These are phyloP conservation scores for Neonectria punicea DNA, from an alignment of 2,329 filamentous ascomycete species.

Conservation along the genomic window DNA sequence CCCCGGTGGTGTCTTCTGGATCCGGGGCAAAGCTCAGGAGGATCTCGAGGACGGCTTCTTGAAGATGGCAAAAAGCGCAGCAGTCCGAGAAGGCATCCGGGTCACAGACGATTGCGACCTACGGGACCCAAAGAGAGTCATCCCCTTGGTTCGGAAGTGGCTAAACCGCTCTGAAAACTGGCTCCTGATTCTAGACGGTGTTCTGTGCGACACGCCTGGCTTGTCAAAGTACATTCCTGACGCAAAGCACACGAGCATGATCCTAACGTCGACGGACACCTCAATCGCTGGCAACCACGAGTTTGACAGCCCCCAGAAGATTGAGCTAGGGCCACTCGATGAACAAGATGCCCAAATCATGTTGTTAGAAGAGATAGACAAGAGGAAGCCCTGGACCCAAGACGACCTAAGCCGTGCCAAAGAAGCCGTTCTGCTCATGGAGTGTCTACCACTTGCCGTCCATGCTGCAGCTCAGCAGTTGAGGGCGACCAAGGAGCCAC, in stretches of 20 bases:
- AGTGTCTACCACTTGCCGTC: constrained; percentile 35
- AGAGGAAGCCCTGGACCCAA: constrained; percentile 35
- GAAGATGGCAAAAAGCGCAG: constrained; percentile 35
- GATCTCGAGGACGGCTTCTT: constrained; percentile 41
- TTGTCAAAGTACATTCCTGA: constrained; percentile 35
- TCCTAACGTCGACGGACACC: constrained; percentile 39
- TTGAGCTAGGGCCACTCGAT: constrained; percentile 34
- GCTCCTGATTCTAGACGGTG: constrained; percentile 41
- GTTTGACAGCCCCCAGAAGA: constrained; percentile 38
- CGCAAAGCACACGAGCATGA: constrained; percentile 36
- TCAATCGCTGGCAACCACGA: constrained; percentile 38
- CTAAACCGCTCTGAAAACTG: constrained; percentile 35
- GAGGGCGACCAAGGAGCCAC: constrained; percentile 35
- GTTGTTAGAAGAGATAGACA: constrained; percentile 39
- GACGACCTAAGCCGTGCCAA: constrained; percentile 35
- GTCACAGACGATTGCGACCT: constrained; percentile 30
- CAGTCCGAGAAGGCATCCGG: constrained; percentile 25
- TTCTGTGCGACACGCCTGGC: constrained; percentile 33
- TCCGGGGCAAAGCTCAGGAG: constrained; percentile 38
- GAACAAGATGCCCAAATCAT: constrained; percentile 32
- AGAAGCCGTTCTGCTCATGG: constrained; percentile 33
- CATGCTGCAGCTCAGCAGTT: constrained; percentile 37
- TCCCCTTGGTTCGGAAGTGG: constrained; percentile 36
- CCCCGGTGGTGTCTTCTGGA: constrained; percentile 39
- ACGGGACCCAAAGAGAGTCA: constrained; percentile 26